These are phyloP conservation scores for Emmonsia crescens DNA, from an alignment of 2,329 filamentous ascomycete genomes.

Conservation along the genomic window DNA sequence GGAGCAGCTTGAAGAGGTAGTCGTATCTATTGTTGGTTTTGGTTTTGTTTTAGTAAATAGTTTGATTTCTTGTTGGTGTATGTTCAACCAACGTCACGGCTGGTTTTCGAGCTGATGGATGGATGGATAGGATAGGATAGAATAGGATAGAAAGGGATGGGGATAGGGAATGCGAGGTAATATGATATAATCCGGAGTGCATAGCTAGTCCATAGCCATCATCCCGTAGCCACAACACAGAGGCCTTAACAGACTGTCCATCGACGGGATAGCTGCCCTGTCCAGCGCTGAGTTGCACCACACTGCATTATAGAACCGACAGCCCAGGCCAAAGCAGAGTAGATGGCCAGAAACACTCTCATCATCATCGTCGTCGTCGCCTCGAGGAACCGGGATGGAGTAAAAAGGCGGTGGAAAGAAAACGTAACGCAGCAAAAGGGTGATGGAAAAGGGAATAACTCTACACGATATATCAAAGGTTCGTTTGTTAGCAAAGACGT, in stretches of 20 bases:
- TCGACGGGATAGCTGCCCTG: neutral
- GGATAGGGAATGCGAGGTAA: neutral
- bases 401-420: neutral
- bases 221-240: no score
- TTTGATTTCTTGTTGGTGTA: neutral
- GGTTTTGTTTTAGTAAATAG: neutral
- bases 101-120: neutral
- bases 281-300: neutral
- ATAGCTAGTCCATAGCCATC: no score
- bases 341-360: no score
- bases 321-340: no score
- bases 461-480: neutral
- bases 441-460: slow-evolving; percentile 1
- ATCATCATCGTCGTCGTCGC: no score
- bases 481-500: no score
- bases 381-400: neutral
- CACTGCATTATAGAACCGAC: neutral
- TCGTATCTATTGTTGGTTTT: slow-evolving; percentile 65
- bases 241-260: no score
- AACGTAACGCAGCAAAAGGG: no score
- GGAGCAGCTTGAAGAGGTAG: slow-evolving; percentile 99
- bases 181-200: no score
- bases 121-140: neutral
- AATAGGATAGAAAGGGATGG: no score
- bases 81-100: neutral